phyloP scores from a whole-genome alignment of 1,284 basidiomycete genomes.

The Blastosporella zonata region DNA sequence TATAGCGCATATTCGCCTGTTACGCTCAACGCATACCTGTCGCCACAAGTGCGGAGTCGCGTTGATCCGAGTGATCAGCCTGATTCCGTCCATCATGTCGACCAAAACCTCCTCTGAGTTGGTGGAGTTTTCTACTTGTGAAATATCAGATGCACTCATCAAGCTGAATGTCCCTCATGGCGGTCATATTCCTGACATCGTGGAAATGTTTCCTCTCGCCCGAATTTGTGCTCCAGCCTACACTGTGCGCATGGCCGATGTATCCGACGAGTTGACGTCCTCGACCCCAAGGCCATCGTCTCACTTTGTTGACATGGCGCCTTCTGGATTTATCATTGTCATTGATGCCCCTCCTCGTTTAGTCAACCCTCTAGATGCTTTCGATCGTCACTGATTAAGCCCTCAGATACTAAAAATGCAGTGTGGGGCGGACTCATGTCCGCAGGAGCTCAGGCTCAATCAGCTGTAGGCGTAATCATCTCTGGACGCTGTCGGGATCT shows the following conservation, averaged over 20 bases:
- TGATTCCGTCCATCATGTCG: slow-evolving; percentile 17
- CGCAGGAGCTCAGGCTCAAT: slow-evolving; percentile 71
- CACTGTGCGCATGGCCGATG: slow-evolving; percentile 85
- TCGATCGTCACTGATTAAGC: slow-evolving; percentile 7
- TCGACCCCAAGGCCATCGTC: slow-evolving; percentile 62
- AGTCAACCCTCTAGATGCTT: slow-evolving; percentile 14
- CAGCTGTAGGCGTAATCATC: slow-evolving; percentile 74
- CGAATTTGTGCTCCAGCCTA: slow-evolving; percentile 78
- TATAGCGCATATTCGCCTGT: too few relatives aligned
- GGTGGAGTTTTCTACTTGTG: slow-evolving; percentile 62
- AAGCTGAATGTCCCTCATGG: slow-evolving; percentile 78
- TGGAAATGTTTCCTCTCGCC: slow-evolving; percentile 39
- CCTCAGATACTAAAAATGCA: slow-evolving; percentile 72
- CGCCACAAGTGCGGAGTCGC: too few relatives aligned
- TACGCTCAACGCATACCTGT: too few relatives aligned
- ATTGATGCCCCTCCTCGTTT: slow-evolving; percentile 75
- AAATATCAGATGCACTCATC: slow-evolving; percentile 90
- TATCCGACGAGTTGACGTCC: slow-evolving; percentile 56
- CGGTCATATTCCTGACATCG: slow-evolving; percentile 82
- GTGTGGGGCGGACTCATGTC: slow-evolving; percentile 94
- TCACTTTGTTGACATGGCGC: slow-evolving; percentile 86
- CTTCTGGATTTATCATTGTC: slow-evolving; percentile 67
- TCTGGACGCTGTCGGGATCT: slow-evolving; percentile 85
- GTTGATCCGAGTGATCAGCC: not conserved
- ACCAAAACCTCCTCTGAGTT: slow-evolving; percentile 30